Evolutionary conservation across 78 protist species (phyloP).

Genomic region (Dictyostelium discoideum): DNA sequence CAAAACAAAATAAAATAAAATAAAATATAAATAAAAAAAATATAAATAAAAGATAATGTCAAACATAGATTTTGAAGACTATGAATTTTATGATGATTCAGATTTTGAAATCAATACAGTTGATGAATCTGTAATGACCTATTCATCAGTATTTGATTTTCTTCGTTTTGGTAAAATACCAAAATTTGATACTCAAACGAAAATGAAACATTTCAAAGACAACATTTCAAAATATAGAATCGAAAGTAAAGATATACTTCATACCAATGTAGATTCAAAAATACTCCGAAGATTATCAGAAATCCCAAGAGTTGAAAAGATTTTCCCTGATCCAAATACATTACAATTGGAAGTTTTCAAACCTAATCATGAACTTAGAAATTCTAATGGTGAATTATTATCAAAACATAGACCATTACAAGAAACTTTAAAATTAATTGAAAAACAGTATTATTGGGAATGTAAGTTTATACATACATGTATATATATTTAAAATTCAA

Average conservation of each 20-base stretch:
- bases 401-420: neutral
- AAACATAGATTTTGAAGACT: neutral
- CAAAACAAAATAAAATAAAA: too few species aligned
- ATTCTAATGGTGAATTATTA: neutral
- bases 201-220: neutral
- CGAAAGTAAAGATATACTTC: neutral
- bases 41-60: neutral
- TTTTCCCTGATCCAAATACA: neutral
- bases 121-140: neutral
- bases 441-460: neutral
- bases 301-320: neutral
- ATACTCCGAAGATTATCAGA: neutral
- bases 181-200: neutral
- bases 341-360: neutral
- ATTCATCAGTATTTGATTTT: neutral
- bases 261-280: neutral
- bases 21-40: too few species aligned
- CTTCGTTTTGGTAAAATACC: neutral
- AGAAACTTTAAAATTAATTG: neutral
- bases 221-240: neutral
- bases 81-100: neutral
- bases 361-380: neutral
- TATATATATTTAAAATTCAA: neutral
- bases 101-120: neutral
- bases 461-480: neutral